Evolutionary conservation across 768 basidiomycete species (phyloP).

Genomic region (Termitomyces sp.): DNA sequence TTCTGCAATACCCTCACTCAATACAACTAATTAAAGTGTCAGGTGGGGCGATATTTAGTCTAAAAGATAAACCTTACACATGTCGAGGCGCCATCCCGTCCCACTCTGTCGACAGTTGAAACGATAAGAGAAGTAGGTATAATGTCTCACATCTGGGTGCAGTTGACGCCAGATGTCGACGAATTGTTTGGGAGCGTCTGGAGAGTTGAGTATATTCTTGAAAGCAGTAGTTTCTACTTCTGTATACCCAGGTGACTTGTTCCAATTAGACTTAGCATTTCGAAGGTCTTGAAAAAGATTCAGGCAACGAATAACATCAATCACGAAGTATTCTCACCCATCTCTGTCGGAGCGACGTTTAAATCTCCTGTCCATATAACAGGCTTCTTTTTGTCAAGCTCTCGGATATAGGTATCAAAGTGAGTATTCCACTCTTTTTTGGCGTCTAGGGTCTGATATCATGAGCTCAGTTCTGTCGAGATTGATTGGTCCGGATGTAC

Average conservation of each 20-base stretch:
- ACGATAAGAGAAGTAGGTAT: slow-evolving; percentile 81
- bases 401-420: slow-evolving; percentile 67
- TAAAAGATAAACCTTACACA: slow-evolving; percentile 44
- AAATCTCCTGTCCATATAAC: slow-evolving; percentile 88
- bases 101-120: slow-evolving; percentile 78
- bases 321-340: slow-evolving; percentile 33
- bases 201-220: slow-evolving; percentile 56
- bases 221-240: slow-evolving; percentile 76
- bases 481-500: slow-evolving; percentile 23
- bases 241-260: slow-evolving; percentile 84
- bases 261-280: slow-evolving; percentile 74
- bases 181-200: slow-evolving; percentile 40
- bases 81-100: slow-evolving; percentile 84
- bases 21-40: slow-evolving; percentile 45
- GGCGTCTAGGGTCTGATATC: slow-evolving; percentile 58
- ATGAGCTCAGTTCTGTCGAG: not conserved
- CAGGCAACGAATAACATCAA: not conserved
- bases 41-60: not conserved
- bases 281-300: slow-evolving; percentile 45
- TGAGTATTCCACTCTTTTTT: slow-evolving; percentile 79
- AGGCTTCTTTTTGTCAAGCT: slow-evolving; percentile 72
- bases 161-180: slow-evolving; percentile 76
- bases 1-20: slow-evolving; percentile 63
- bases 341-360: slow-evolving; percentile 78
- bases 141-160: slow-evolving; percentile 66